Percentiles rank a stretch among this genome's conserved stretches.
phyloP scores from a whole-genome alignment of 495 filamentous ascomycete species.

The Cairneyella variabilis region DNA sequence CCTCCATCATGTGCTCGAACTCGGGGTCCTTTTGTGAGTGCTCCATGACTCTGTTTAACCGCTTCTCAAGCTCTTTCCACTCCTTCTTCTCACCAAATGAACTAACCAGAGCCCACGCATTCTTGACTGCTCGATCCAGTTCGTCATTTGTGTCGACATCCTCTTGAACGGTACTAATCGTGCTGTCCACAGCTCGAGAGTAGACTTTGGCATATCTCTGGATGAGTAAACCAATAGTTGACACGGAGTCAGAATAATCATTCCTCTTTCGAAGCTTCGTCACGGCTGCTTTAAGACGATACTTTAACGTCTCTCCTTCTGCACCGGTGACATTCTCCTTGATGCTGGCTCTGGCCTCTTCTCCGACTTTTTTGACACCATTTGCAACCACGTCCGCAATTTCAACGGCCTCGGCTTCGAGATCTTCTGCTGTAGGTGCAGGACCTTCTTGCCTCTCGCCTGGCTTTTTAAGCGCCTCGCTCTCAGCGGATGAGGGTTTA shows the following conservation, averaged over 20 bases:
- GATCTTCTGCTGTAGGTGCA: conserved; percentile 51
- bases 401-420: conserved; percentile 59
- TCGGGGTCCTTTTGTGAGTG: conserved; percentile 76
- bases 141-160: conserved; percentile 70
- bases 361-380: conserved; percentile 61
- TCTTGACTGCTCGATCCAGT: conserved; percentile 67
- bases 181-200: conserved; percentile 62
- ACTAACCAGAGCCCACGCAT: conserved; percentile 73
- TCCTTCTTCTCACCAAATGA: conserved; percentile 70
- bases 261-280: conserved; percentile 65
- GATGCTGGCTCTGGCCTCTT: conserved; percentile 61
- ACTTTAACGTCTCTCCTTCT: conserved; percentile 67
- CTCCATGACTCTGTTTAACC: conserved; percentile 62
- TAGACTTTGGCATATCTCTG: conserved; percentile 76
- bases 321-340: conserved; percentile 64
- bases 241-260: conserved; percentile 83
- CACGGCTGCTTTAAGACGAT: conserved; percentile 74
- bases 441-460: conserved; percentile 50
- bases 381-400: conserved; percentile 59
- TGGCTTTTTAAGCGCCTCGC: conserved; percentile 51
- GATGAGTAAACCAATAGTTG: conserved; percentile 69
- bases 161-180: conserved; percentile 57
- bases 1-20: conserved; percentile 72
- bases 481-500: conserved; percentile 61
- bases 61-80: conserved; percentile 70